phyloP scores from a whole-genome alignment of 306 rosid genomes.

The Fragaria ananassa region DNA sequence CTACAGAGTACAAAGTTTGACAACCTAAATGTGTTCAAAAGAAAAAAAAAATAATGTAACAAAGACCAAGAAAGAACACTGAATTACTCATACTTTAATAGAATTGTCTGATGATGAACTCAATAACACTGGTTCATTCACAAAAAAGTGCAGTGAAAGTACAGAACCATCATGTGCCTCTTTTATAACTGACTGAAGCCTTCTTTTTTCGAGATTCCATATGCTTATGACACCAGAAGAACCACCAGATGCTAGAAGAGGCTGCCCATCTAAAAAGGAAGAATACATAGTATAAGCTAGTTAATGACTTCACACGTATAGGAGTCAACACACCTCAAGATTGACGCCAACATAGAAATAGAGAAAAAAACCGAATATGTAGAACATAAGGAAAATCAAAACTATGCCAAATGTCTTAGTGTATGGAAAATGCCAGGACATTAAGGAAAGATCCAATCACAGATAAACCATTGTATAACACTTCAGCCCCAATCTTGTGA shows the following conservation, averaged over 20 bases:
- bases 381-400: neutral
- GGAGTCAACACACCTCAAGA: neutral
- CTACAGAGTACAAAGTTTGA: neutral
- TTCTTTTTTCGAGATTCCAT: conserved; percentile 96
- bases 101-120: conserved; percentile 94
- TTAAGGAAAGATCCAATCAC: neutral
- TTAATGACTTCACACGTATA: conserved; percentile 1
- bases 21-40: neutral
- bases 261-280: conserved; percentile 71
- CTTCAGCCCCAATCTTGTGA: neutral
- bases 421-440: neutral
- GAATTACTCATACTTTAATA: conserved; percentile 57
- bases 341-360: neutral
- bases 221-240: conserved; percentile 93
- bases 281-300: conserved; percentile 14
- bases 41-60: neutral
- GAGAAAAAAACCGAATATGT: neutral
- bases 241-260: conserved; percentile 97
- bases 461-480: neutral
- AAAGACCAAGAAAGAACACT: conserved; percentile 4
- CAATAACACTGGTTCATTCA: conserved; percentile 90
- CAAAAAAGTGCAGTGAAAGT: conserved; percentile 78
- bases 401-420: neutral
- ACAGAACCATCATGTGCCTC: conserved; percentile 85
- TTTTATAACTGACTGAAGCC: conserved; percentile 83